Conservation (phyloP, 2,329 filamentous ascomycete species). For the Phyllosticta capitalensis region DNA sequence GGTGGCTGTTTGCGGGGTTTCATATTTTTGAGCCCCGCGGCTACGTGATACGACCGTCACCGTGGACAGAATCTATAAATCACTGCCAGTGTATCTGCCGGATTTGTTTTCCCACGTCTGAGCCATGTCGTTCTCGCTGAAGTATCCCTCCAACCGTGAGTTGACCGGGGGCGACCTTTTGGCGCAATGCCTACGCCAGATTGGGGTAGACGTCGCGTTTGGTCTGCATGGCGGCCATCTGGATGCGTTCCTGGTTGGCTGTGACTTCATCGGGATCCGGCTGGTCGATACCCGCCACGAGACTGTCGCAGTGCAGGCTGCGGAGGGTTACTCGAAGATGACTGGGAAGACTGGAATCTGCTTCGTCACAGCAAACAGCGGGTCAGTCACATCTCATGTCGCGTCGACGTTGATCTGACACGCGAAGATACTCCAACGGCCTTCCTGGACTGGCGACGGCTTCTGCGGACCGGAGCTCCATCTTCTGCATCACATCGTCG, state of each 20-base stretch:
- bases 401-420: not conserved
- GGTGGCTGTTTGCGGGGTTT: not conserved
- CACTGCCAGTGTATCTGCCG: not conserved
- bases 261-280: constrained; percentile 30
- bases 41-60: not conserved
- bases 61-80: not conserved
- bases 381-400: constrained; percentile 21
- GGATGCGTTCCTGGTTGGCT: constrained; percentile 40
- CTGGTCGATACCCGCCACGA: constrained; percentile 40
- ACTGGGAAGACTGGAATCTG: constrained; percentile 36
- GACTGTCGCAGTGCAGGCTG: constrained; percentile 39
- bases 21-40: not conserved
- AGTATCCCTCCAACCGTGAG: constrained; percentile 28
- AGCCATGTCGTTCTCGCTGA: constrained; percentile 3
- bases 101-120: not conserved
- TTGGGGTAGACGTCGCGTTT: constrained; percentile 37
- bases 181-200: constrained; percentile 34
- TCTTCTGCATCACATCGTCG: constrained; percentile 38
- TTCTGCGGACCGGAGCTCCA: constrained; percentile 35
- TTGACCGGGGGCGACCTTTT: constrained; percentile 38
- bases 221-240: constrained; percentile 41
- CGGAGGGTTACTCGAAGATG: constrained; percentile 37
- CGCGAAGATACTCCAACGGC: constrained; percentile 35
- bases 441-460: constrained; percentile 39
- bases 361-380: constrained; percentile 41